Percentiles rank a stretch among this genome's conserved stretches.
Conservation (phyloP, 2,329 filamentous ascomycete species). For the Microascus cirrosus region DNA sequence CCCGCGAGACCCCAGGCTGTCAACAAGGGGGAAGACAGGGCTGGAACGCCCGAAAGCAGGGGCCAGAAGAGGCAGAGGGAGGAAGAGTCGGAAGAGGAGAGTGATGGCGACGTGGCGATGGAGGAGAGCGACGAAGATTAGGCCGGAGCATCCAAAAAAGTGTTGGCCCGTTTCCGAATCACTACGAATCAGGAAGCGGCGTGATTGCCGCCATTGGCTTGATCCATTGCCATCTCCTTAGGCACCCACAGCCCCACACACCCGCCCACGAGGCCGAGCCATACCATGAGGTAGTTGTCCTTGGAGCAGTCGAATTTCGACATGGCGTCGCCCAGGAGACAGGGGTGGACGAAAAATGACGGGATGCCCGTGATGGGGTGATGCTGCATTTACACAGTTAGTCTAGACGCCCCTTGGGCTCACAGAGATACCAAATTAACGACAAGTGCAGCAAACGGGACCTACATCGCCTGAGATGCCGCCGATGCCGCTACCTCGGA, state of each 20-base stretch:
- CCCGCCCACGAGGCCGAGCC: slow-evolving; percentile 79
- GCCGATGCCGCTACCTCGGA: slow-evolving; percentile 55
- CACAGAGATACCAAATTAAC: neutral
- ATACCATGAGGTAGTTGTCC: slow-evolving; percentile 70
- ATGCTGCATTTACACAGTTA: slow-evolving; percentile 39
- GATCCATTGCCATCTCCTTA: slow-evolving; percentile 44
- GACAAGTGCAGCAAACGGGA: slow-evolving; percentile 15
- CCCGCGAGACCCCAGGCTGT: slow-evolving; percentile 31
- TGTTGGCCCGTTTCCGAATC: neutral
- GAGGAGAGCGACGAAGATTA: slow-evolving; percentile 65
- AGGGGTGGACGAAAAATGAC: slow-evolving; percentile 87
- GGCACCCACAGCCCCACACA: slow-evolving; percentile 72
- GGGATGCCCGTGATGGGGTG: slow-evolving; percentile 73
- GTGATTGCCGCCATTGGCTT: neutral
- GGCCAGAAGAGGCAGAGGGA: slow-evolving; percentile 62
- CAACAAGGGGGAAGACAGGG: slow-evolving; percentile 34
- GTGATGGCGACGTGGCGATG: slow-evolving; percentile 58
- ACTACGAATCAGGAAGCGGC: neutral
- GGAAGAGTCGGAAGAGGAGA: slow-evolving; percentile 55
- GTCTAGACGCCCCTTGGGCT: slow-evolving; percentile 10
- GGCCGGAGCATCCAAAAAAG: slow-evolving; percentile 8
- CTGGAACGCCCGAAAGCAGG: slow-evolving; percentile 36
- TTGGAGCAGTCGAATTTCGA: slow-evolving; percentile 47
- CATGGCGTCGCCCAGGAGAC: slow-evolving; percentile 76
- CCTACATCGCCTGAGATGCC: slow-evolving; percentile 69